phyloP scores from a whole-genome alignment of 805 yeast genomes.

The Hermanozyma aechmeae region DNA sequence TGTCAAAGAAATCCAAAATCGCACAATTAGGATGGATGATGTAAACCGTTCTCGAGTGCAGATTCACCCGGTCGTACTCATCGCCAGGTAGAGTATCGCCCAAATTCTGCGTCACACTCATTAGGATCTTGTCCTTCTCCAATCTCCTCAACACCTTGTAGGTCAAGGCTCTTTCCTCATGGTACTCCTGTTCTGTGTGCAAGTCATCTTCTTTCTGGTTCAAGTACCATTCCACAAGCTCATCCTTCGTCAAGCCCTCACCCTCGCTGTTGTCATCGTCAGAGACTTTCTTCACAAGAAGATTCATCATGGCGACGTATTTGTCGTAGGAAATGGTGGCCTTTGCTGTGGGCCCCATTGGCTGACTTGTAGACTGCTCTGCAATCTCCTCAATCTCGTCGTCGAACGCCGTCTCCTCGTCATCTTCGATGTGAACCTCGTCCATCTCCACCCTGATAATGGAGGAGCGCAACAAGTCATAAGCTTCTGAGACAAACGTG shows the following conservation, averaged over 20 bases:
- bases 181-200: slow-evolving; percentile 58
- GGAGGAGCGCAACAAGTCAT: slow-evolving; percentile 78
- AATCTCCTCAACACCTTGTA: slow-evolving; percentile 75
- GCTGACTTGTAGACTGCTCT: no score
- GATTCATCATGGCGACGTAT: slow-evolving; percentile 75
- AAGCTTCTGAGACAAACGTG: slow-evolving; percentile 86
- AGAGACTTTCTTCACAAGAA: slow-evolving; percentile 57
- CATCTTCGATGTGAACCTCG: slow-evolving; percentile 81
- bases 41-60: slow-evolving; percentile 20
- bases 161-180: slow-evolving; percentile 61
- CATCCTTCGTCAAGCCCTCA: slow-evolving; percentile 58
- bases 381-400: slow-evolving; percentile 3
- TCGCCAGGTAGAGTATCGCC: slow-evolving; percentile 15
- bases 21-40: slow-evolving; percentile 76
- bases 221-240: slow-evolving; percentile 75
- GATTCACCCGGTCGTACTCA: slow-evolving; percentile 4
- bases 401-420: slow-evolving; percentile 20
- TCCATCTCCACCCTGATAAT: slow-evolving; percentile 92
- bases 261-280: slow-evolving; percentile 41
- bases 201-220: slow-evolving; percentile 63
- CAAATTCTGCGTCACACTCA: slow-evolving; percentile 36
- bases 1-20: slow-evolving; percentile 54
- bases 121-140: slow-evolving; percentile 74
- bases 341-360: slow-evolving; percentile 17
- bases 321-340: slow-evolving; percentile 68